Evolutionary conservation across 352 stramenopile species (phyloP).

Genomic region (Globisporangium alternatum): DNA sequence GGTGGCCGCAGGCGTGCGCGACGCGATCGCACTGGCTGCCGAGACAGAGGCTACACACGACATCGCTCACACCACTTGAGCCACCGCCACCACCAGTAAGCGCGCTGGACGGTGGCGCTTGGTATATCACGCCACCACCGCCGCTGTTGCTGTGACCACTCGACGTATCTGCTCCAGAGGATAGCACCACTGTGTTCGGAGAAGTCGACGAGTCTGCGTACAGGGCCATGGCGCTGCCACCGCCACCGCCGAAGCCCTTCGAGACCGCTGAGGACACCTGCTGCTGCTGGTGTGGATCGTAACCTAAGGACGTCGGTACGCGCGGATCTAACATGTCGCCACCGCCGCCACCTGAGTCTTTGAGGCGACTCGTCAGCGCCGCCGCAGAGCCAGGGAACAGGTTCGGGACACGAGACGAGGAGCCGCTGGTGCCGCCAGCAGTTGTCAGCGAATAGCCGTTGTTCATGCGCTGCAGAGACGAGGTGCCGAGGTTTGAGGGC

Average conservation of each 20-base stretch:
- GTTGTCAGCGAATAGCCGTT: slow-evolving; percentile 16
- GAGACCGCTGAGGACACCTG: slow-evolving; percentile 4
- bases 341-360: not conserved
- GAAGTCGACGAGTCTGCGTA: slow-evolving; percentile 10
- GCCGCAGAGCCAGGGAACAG: slow-evolving; percentile 17
- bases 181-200: not conserved
- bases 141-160: not conserved
- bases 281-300: slow-evolving; percentile 13
- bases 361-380: slow-evolving; percentile 15
- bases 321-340: slow-evolving; percentile 16
- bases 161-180: not conserved
- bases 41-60: slow-evolving; percentile 45
- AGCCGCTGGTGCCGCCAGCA: not conserved
- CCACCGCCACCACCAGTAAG: not conserved
- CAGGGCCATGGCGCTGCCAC: slow-evolving; percentile 3
- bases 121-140: slow-evolving; percentile 5
- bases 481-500: not conserved
- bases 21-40: slow-evolving; percentile 48
- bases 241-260: not conserved
- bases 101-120: not conserved
- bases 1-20: slow-evolving; percentile 57
- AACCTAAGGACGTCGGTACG: slow-evolving; percentile 11
- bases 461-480: slow-evolving; percentile 18
- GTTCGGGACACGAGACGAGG: slow-evolving; percentile 8
- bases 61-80: slow-evolving; percentile 4